Conservation (phyloP, 257 asterid genomes). For the Thymus quinquecostatus region DNA sequence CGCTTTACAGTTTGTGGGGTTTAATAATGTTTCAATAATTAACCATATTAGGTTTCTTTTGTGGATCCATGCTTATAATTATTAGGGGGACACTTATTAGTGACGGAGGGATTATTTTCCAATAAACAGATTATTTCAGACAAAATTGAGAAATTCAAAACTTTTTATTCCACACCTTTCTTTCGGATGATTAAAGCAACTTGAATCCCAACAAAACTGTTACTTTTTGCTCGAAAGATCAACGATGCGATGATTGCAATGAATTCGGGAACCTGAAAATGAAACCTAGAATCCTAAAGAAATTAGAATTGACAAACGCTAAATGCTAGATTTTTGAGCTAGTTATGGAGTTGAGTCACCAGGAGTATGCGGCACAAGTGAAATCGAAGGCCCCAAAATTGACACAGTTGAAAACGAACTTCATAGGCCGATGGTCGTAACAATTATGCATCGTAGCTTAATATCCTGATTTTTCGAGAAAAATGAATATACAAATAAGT, state of each 20-base stretch:
- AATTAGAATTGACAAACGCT: too few relatives aligned
- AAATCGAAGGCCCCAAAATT: conserved; percentile 92
- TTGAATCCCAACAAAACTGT: conserved; percentile 90
- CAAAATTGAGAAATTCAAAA: too few relatives aligned
- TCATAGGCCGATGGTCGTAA: conserved; percentile 64
- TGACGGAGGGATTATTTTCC: too few relatives aligned
- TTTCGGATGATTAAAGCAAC: conserved; percentile 78
- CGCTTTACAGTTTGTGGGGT: not conserved
- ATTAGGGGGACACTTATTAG: too few relatives aligned
- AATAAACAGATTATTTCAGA: too few relatives aligned
- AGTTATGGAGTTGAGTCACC: conserved; percentile 39
- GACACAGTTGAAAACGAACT: conserved; percentile 86
- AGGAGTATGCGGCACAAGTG: conserved; percentile 89
- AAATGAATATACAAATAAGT: conserved; percentile 31
- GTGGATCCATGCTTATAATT: not conserved
- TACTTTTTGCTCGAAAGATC: conserved; percentile 56
- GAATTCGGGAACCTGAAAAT: conserved; percentile 66
- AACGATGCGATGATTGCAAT: conserved; percentile 66
- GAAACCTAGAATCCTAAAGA: not conserved
- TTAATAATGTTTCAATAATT: not conserved
- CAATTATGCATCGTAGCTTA: not conserved
- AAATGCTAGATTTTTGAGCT: not conserved
- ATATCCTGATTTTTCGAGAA: not conserved
- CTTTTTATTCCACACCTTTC: conserved; percentile 62
- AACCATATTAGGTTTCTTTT: not conserved